Percentiles rank a stretch among this genome's conserved stretches.
These are phyloP conservation scores for Cucurbitaria berberidis DNA, from an alignment of 2,329 filamentous ascomycete species.

Conservation along the genomic window DNA sequence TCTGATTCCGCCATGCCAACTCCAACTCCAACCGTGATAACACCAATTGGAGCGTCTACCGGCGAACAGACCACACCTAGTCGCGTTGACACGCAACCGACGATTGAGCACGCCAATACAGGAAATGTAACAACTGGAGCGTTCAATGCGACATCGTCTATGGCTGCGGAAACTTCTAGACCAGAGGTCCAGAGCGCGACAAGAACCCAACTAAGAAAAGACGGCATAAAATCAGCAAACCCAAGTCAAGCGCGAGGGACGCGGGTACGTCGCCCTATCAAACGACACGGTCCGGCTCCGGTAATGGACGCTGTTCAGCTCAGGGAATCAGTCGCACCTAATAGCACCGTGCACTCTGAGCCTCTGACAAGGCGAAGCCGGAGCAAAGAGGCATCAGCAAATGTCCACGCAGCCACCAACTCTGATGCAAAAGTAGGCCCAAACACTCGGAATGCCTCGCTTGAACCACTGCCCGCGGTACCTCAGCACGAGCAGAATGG, in stretches of 20 bases:
- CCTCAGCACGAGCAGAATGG: background rate
- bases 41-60: conserved; percentile 12
- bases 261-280: background rate
- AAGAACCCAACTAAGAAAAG: conserved; percentile 1
- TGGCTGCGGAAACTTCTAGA: background rate
- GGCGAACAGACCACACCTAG: conserved; percentile 15
- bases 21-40: background rate
- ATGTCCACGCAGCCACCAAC: background rate
- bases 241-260: background rate
- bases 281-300: background rate
- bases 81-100: conserved; percentile 7
- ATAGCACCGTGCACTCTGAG: background rate
- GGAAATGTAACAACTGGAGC: background rate
- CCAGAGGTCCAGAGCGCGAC: background rate
- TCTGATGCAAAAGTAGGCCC: background rate
- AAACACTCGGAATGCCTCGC: background rate
- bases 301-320: background rate
- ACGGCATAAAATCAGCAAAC: conserved; percentile 12
- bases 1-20: background rate
- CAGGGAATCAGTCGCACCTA: background rate
- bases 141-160: background rate
- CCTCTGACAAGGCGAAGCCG: background rate
- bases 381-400: background rate
- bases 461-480: background rate
- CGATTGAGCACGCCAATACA: conserved; percentile 3